These are phyloP conservation scores for Amphirosellinia nigrospora DNA, from an alignment of 495 filamentous ascomycete genomes.

Conservation along the genomic window DNA sequence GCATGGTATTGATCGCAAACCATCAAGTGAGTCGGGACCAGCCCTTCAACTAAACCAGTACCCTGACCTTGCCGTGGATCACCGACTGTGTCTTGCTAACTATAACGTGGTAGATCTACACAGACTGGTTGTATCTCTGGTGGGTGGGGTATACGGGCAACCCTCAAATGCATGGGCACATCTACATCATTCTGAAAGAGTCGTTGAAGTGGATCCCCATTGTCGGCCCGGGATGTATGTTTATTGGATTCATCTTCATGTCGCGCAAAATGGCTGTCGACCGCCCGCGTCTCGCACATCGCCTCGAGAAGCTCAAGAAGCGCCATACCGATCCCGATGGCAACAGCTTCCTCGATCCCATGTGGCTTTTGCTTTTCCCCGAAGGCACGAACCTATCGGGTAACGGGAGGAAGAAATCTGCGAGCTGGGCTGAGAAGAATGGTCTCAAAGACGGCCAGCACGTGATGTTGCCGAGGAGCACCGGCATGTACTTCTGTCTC, in stretches of 20 bases:
- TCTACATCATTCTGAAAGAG: conserved; percentile 87
- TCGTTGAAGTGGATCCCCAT: conserved; percentile 78
- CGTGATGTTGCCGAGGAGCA: conserved; percentile 73
- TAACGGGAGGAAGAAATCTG: conserved; percentile 68
- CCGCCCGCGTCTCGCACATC: conserved; percentile 69
- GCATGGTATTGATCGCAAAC: conserved; percentile 81
- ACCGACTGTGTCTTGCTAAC: conserved; percentile 22
- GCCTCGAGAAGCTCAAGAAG: conserved; percentile 70
- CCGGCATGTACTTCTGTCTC: conserved; percentile 77
- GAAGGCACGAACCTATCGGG: conserved; percentile 79
- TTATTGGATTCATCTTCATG: conserved; percentile 85
- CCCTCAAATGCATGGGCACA: conserved; percentile 75
- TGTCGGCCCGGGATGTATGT: conserved; percentile 79
- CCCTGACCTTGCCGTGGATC: neutral
- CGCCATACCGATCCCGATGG: conserved; percentile 59
- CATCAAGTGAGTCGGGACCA: conserved; percentile 64
- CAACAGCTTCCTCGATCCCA: conserved; percentile 65
- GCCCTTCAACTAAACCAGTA: neutral
- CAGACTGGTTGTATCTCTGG: conserved; percentile 90
- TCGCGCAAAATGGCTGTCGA: conserved; percentile 82
- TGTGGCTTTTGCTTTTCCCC: conserved; percentile 87
- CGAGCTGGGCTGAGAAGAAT: conserved; percentile 71
- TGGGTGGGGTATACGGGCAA: conserved; percentile 78
- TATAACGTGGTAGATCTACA: conserved; percentile 65
- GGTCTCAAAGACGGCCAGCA: conserved; percentile 71